phyloP scores from a whole-genome alignment of 352 stramenopile species.

The Pythium graminicola region DNA sequence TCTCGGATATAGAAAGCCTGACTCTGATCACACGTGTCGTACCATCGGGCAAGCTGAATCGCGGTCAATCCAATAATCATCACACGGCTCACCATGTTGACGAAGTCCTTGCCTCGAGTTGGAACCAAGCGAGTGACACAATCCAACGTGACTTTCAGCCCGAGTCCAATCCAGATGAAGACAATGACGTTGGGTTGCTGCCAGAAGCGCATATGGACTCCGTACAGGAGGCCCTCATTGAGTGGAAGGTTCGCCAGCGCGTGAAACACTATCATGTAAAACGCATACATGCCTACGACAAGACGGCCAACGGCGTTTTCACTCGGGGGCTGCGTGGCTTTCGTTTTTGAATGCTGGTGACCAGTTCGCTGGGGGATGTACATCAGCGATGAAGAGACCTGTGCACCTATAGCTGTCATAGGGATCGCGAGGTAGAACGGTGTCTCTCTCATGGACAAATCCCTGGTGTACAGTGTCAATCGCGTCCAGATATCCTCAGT shows the following conservation, averaged over 20 bases:
- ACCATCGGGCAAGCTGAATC: slow-evolving; percentile 18
- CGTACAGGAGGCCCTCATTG: slow-evolving; percentile 87
- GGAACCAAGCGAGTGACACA: not conserved
- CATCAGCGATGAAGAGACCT: slow-evolving; percentile 11
- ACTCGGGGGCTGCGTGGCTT: no score
- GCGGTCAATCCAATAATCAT: not conserved
- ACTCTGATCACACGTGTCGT: slow-evolving; percentile 25
- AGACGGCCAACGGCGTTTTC: slow-evolving; percentile 20
- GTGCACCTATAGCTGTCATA: slow-evolving; percentile 22
- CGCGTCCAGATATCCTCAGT: slow-evolving; percentile 71
- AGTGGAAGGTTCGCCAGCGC: slow-evolving; percentile 92
- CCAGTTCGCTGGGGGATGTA: slow-evolving; percentile 18
- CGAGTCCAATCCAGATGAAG: slow-evolving; percentile 80
- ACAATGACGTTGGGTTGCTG: slow-evolving; percentile 91
- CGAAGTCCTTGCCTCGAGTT: no score
- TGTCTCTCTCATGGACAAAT: slow-evolving; percentile 54
- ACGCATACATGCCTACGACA: slow-evolving; percentile 55
- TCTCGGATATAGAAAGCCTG: slow-evolving; percentile 45
- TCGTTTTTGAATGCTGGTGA: not conserved
- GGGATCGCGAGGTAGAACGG: slow-evolving; percentile 40
- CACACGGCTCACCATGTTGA: not conserved
- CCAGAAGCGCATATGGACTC: slow-evolving; percentile 93
- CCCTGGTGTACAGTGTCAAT: slow-evolving; percentile 59
- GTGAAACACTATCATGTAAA: slow-evolving; percentile 95
- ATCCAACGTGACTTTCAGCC: slow-evolving; percentile 25